These are phyloP conservation scores for Blepharisma japonicum DNA, from an alignment of 73 alveolate species.

Conservation along the genomic window DNA sequence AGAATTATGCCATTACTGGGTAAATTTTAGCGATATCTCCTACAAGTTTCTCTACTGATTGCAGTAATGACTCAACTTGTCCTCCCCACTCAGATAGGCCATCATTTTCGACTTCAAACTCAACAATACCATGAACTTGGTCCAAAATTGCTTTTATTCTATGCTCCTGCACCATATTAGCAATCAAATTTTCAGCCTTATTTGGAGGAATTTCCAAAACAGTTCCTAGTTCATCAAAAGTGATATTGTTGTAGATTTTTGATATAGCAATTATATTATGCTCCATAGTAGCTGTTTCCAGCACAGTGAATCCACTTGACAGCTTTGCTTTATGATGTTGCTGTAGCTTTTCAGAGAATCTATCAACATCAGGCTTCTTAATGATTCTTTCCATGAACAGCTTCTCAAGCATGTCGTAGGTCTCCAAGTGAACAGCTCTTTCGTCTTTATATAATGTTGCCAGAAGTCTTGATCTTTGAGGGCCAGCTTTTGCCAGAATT, in stretches of 20 bases:
- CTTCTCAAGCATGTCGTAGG: constrained; percentile 54
- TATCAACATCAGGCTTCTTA: constrained; percentile 47
- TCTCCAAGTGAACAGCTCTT: constrained; percentile 47
- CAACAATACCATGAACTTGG: constrained; percentile 45
- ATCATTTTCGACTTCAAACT: constrained; percentile 55
- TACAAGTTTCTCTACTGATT: not conserved
- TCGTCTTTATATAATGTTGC: constrained; percentile 58
- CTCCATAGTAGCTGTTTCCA: constrained; percentile 66
- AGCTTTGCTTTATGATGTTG: constrained; percentile 61
- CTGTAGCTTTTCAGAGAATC: constrained; percentile 43
- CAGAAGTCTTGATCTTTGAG: constrained; percentile 58
- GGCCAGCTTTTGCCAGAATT: constrained; percentile 66
- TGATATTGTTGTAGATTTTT: constrained; percentile 61
- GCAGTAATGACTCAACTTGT: constrained; percentile 29
- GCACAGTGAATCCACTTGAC: constrained; percentile 51
- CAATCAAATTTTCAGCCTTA: constrained; percentile 57
- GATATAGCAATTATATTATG: constrained; percentile 69
- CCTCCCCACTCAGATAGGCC: constrained; percentile 35
- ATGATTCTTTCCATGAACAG: constrained; percentile 61
- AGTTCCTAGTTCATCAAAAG: constrained; percentile 70
- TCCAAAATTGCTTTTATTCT: constrained; percentile 66
- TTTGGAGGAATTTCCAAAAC: constrained; percentile 48
- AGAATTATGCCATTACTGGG: too few relatives aligned
- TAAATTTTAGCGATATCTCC: not conserved
- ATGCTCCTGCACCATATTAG: constrained; percentile 64